phyloP scores from a whole-genome alignment of 768 basidiomycete species.

The Solioccasus polychromus region DNA sequence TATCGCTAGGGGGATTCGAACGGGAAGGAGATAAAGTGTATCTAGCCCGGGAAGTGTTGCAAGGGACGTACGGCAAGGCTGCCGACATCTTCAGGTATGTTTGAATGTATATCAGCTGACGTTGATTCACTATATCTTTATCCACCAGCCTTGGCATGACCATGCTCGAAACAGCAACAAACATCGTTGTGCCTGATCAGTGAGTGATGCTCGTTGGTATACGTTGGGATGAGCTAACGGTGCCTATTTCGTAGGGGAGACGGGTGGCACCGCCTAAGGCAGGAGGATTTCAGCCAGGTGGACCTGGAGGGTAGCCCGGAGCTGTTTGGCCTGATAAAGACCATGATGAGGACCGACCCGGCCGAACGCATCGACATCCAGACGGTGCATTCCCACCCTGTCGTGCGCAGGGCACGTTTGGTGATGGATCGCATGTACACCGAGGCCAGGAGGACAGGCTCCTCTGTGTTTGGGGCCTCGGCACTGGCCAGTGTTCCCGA shows the following conservation, averaged over 20 bases:
- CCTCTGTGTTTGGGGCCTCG: conserved; percentile 52
- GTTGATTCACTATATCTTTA: conserved; percentile 11
- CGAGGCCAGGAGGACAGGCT: conserved; percentile 34
- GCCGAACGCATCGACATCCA: conserved; percentile 52
- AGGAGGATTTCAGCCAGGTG: conserved; percentile 88
- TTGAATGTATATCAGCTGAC: not conserved
- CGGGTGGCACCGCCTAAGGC: conserved; percentile 89
- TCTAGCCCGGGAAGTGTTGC: conserved; percentile 92
- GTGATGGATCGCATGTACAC: conserved; percentile 56
- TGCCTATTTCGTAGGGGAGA: conserved; percentile 67
- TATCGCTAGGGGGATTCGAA: conserved; percentile 60
- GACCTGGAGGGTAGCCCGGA: conserved; percentile 64
- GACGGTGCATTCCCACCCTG: conserved; percentile 56
- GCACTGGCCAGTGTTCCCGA: conserved; percentile 59
- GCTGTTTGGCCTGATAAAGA: conserved; percentile 63
- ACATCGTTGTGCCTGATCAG: conserved; percentile 97
- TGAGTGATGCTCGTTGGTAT: conserved; percentile 42
- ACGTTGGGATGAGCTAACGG: conserved; percentile 13
- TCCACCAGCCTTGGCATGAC: conserved; percentile 84
- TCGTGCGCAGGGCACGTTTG: conserved; percentile 60
- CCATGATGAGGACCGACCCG: conserved; percentile 79
- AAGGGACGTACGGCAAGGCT: conserved; percentile 87
- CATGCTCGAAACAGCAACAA: conserved; percentile 91
- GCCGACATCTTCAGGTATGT: conserved; percentile 96
- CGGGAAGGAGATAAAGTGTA: conserved; percentile 97